phyloP scores from a whole-genome alignment of 2,329 filamentous ascomycete species.

The Aspergillus fumigatiaffinis region DNA sequence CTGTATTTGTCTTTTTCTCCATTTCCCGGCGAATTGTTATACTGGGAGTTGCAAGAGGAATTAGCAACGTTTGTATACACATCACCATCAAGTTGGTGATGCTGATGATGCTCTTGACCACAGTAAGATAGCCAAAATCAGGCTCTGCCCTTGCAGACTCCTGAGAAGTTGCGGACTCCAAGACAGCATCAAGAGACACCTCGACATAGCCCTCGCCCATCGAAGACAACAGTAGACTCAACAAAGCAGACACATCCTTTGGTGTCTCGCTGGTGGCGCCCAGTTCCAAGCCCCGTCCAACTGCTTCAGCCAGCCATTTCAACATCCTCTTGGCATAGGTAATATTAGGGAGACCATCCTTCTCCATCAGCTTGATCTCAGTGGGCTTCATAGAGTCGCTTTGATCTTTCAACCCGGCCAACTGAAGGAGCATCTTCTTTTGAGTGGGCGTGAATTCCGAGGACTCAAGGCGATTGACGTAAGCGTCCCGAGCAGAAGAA shows the following conservation, averaged over 20 bases:
- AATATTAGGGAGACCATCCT: conserved; percentile 78
- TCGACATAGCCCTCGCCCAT: conserved; percentile 81
- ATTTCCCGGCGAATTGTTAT: conserved; percentile 86
- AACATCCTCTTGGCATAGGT: conserved; percentile 96
- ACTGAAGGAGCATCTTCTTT: conserved; percentile 81
- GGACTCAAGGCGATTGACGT: conserved; percentile 82
- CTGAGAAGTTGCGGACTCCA: conserved; percentile 70
- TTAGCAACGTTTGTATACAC: conserved; percentile 83
- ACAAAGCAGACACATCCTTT: conserved; percentile 83
- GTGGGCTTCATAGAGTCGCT: conserved; percentile 63
- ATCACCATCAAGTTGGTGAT: conserved; percentile 92
- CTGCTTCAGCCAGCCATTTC: conserved; percentile 93
- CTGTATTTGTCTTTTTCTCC: conserved; percentile 73
- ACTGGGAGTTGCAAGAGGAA: conserved; percentile 83
- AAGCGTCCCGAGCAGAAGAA: conserved; percentile 82
- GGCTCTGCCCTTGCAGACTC: conserved; percentile 80
- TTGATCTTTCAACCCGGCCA: conserved; percentile 76
- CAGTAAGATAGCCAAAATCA: conserved; percentile 77
- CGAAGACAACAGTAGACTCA: conserved; percentile 76
- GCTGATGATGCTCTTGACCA: conserved; percentile 75
- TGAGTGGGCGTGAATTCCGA: conserved; percentile 84
- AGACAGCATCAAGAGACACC: conserved; percentile 63
- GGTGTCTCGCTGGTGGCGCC: conserved; percentile 82
- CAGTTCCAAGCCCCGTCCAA: conserved; percentile 86
- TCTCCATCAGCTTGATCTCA: conserved; percentile 85